Evolutionary conservation across 192 early-diverging fungal species (phyloP), one percentile per base, ranked within the genome.

Genomic region (Pilaira anomala): DNA sequence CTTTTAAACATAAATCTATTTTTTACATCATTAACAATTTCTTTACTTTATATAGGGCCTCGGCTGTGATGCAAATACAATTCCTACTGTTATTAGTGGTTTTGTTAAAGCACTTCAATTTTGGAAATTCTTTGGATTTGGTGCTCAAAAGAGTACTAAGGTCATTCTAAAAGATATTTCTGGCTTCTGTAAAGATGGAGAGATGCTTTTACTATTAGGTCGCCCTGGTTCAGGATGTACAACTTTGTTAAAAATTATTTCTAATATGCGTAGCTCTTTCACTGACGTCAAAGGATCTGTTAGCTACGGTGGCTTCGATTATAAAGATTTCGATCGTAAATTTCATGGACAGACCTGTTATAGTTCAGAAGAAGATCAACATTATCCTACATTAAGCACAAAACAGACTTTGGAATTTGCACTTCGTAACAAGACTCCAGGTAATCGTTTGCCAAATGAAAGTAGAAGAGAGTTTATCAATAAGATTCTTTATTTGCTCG

Each of bases 321-420:
- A 80, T 12, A 65, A 78, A 12, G 80, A 83, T 41, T 80, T 94
- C 57, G 64, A 61, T 3, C 76, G 76, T 26, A 70, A 80, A 39
- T 90, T 86, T 65, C 83, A 85, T 60, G 88, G 86, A 45, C 86
- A 91, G 61, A 81, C 91, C 6, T 80, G 81, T 13, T 94, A 92
- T 66, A 88, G 86, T 66, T 79, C 84, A 65, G 92, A 94, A 78
- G 88, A 89, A 67, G 90, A 91, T 60, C 78, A 82, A 45, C 89
- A 94, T 63, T 89, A 82, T 68, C 85, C 89, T 2, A 88, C 88
- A 24, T 61, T 92, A 65, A 90, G 88, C 8, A 86, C 91, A 13
- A 83, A 86, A 53, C 83, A 91, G 69, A 93, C 90, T 21, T 76
- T 91, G 3, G 76, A 87, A 49, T 90, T 88, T 71, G 92, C 89